phyloP scores from a whole-genome alignment of 345 rosid species.

The Combretum micranthum region DNA sequence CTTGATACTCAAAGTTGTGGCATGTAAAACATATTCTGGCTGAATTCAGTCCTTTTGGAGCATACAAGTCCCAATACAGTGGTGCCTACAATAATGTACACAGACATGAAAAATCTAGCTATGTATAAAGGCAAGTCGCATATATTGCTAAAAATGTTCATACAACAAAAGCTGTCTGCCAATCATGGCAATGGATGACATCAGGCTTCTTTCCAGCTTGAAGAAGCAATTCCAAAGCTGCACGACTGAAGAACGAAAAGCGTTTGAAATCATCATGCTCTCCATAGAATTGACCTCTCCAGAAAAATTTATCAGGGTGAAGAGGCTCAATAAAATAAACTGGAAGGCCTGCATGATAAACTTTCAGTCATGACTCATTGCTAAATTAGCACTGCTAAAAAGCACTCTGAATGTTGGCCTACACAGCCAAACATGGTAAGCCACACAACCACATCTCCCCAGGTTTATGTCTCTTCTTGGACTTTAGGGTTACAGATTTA shows the following conservation, averaged over 20 bases:
- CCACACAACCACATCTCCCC: too few species aligned
- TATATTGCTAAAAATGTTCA: conserved; percentile 14
- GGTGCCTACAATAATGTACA: conserved; percentile 60
- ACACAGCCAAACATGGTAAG: too few species aligned
- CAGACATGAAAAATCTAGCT: conserved; percentile 9
- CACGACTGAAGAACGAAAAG: conserved; percentile 91
- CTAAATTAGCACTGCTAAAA: background rate
- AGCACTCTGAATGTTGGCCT: too few species aligned
- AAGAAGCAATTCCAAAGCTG: conserved; percentile 87
- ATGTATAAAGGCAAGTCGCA: background rate
- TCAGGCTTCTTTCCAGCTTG: conserved; percentile 93
- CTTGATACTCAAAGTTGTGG: conserved; percentile 99
- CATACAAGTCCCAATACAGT: conserved; percentile 89
- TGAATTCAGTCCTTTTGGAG: conserved; percentile 84
- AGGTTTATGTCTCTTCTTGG: too few species aligned
- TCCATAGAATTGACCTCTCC: conserved; percentile 94
- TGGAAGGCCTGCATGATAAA: conserved; percentile 69
- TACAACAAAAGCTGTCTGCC: conserved; percentile 99
- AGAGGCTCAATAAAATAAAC: conserved; percentile 95
- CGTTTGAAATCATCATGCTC: conserved; percentile 93
- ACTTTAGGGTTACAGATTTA: too few species aligned
- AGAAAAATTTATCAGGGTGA: conserved; percentile 90
- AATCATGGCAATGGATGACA: conserved; percentile 96
- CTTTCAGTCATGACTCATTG: conserved; percentile 23
- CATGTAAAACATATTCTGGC: conserved; percentile 98